Percentiles rank a stretch among this genome's conserved stretches.
phyloP scores from a whole-genome alignment of 495 filamentous ascomycete genomes.

The Aspergillus saccharolyticus region DNA sequence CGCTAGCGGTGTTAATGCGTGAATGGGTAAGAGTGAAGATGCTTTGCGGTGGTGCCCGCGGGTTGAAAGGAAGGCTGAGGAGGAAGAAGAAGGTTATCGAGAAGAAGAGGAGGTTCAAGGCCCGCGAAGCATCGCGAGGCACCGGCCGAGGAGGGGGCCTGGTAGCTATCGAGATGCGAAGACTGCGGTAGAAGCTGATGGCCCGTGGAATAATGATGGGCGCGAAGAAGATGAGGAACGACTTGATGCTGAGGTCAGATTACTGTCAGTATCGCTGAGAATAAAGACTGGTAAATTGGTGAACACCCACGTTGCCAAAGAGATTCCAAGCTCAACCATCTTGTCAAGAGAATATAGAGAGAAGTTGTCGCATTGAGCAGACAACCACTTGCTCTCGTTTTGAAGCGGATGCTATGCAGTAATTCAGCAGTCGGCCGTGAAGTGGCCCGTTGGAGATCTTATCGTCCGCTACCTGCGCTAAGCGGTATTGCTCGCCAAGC shows the following conservation, averaged over 20 bases:
- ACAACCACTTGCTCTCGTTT: neutral
- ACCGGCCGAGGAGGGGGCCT: slow-evolving; percentile 52
- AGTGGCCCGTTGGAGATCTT: neutral
- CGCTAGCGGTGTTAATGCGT: slow-evolving; percentile 75
- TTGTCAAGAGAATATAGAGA: slow-evolving; percentile 3
- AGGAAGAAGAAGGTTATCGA: slow-evolving; percentile 53
- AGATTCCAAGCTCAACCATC: slow-evolving; percentile 32
- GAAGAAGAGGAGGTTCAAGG: slow-evolving; percentile 59
- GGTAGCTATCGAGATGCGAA: slow-evolving; percentile 51
- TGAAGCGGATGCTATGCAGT: neutral
- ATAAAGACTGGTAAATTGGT: neutral
- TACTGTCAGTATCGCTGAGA: too few species aligned
- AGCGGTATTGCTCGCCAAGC: too few species aligned
- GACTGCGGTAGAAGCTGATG: slow-evolving; percentile 63
- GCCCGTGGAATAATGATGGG: slow-evolving; percentile 75
- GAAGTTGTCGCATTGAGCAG: slow-evolving; percentile 7
- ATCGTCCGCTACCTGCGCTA: too few species aligned
- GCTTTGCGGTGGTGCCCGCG: slow-evolving; percentile 57
- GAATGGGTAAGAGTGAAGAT: slow-evolving; percentile 74
- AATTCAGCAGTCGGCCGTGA: neutral
- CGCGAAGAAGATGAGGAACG: slow-evolving; percentile 77
- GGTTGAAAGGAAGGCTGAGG: slow-evolving; percentile 64
- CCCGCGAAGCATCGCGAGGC: slow-evolving; percentile 37
- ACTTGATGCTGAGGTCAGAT: slow-evolving; percentile 55
- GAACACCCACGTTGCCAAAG: slow-evolving; percentile 34